phyloP scores from a whole-genome alignment of 768 basidiomycete genomes.

The Russula vinacea region DNA sequence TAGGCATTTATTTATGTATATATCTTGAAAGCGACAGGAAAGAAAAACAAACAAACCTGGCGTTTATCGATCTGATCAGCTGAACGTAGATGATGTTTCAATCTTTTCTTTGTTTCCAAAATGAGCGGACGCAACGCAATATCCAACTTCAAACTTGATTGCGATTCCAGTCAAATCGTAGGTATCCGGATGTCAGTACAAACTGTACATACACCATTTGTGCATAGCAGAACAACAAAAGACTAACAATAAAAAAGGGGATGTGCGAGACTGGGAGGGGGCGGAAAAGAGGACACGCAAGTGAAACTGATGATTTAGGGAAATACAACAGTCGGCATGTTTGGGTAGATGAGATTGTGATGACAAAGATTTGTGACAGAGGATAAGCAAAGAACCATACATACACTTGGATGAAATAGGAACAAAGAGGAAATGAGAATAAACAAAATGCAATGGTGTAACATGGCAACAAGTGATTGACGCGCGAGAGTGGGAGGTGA shows the following conservation, averaged over 20 bases:
- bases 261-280: background rate
- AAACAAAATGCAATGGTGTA: conserved; percentile 16
- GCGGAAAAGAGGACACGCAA: background rate
- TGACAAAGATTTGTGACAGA: conserved; percentile 9
- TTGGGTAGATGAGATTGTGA: conserved; percentile 13
- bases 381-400: conserved; percentile 13
- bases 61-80: background rate
- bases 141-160: background rate
- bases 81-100: background rate
- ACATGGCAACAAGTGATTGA: conserved; percentile 16
- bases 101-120: background rate
- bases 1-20: background rate
- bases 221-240: conserved; percentile 15
- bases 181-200: conserved; percentile 11
- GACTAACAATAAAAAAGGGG: conserved; percentile 3
- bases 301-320: background rate
- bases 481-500: background rate
- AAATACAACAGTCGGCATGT: conserved; percentile 17
- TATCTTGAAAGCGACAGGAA: background rate
- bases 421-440: conserved; percentile 11
- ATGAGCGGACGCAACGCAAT: background rate
- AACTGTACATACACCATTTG: conserved; percentile 18
- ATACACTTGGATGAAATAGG: conserved; percentile 17
- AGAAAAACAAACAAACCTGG: background rate
- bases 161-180: background rate